These are phyloP conservation scores for Gossypium schwendimanii DNA, from an alignment of 441 rosid species.

Conservation along the genomic window DNA sequence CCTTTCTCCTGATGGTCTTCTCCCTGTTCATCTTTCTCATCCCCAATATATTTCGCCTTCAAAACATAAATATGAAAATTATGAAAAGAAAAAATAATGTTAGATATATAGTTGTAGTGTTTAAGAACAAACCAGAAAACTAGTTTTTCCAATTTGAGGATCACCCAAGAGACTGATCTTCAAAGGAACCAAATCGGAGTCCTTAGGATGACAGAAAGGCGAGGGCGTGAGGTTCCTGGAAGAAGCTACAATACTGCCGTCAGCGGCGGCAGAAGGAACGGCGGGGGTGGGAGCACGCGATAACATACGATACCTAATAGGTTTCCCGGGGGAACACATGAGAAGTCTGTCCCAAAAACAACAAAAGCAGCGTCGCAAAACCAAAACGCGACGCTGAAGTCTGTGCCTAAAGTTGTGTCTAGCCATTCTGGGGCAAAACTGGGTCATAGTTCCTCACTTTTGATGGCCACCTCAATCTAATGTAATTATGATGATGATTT, in stretches of 20 bases:
- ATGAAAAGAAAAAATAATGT: background rate
- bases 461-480: slow-evolving; percentile 33
- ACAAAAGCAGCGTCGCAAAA: slow-evolving; percentile 49
- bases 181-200: slow-evolving; percentile 67
- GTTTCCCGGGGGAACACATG: slow-evolving; percentile 43
- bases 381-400: slow-evolving; percentile 39
- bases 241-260: slow-evolving; percentile 10
- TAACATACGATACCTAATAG: slow-evolving; percentile 38
- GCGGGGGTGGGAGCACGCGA: slow-evolving; percentile 8
- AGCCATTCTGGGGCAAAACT: slow-evolving; percentile 21
- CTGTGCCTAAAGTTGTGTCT: slow-evolving; percentile 30
- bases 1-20: slow-evolving; percentile 36
- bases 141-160: slow-evolving; percentile 62
- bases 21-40: slow-evolving; percentile 33
- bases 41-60: slow-evolving; percentile 70
- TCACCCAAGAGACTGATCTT: slow-evolving; percentile 83
- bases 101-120: background rate
- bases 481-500: background rate
- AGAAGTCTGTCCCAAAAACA: slow-evolving; percentile 37
- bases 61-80: background rate
- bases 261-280: slow-evolving; percentile 16
- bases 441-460: slow-evolving; percentile 15
- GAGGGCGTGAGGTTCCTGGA: background rate
- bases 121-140: slow-evolving; percentile 49
- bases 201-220: slow-evolving; percentile 7